phyloP scores from a whole-genome alignment of 1,139 yeast genomes.

The Candida pseudoviswanathii region DNA sequence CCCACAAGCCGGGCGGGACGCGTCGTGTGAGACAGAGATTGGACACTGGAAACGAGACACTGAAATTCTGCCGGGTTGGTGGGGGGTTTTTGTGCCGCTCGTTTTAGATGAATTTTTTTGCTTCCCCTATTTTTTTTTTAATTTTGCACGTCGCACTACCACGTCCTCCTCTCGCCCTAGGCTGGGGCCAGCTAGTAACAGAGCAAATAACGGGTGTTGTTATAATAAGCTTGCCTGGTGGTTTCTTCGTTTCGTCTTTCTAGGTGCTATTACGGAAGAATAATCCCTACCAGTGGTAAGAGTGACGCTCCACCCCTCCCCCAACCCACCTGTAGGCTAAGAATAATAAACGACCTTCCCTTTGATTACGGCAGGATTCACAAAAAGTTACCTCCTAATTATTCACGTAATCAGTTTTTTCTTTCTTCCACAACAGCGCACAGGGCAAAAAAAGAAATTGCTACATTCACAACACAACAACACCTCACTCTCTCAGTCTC shows the following conservation, averaged over 20 bases:
- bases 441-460: not conserved
- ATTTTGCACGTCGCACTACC: too few species aligned
- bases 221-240: too few species aligned
- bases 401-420: not conserved
- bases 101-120: not conserved
- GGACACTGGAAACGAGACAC: conserved; percentile 1
- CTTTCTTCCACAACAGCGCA: not conserved
- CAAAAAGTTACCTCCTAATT: not conserved
- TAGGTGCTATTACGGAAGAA: too few species aligned
- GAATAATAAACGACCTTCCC: too few species aligned
- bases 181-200: too few species aligned
- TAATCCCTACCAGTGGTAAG: too few species aligned
- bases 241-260: too few species aligned
- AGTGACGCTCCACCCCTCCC: too few species aligned
- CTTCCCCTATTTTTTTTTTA: not conserved
- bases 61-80: not conserved
- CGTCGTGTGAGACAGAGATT: not conserved
- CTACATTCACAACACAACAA: not conserved
- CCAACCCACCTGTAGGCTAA: too few species aligned
- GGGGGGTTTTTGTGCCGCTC: not conserved
- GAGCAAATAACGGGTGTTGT: too few species aligned
- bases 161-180: too few species aligned
- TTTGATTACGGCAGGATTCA: not conserved
- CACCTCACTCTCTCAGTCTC: not conserved
- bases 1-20: not conserved